Percentiles rank a stretch among this genome's conserved stretches.
Evolutionary conservation across 345 rosid species (phyloP).

Genomic region (Eutrema japonicum): DNA sequence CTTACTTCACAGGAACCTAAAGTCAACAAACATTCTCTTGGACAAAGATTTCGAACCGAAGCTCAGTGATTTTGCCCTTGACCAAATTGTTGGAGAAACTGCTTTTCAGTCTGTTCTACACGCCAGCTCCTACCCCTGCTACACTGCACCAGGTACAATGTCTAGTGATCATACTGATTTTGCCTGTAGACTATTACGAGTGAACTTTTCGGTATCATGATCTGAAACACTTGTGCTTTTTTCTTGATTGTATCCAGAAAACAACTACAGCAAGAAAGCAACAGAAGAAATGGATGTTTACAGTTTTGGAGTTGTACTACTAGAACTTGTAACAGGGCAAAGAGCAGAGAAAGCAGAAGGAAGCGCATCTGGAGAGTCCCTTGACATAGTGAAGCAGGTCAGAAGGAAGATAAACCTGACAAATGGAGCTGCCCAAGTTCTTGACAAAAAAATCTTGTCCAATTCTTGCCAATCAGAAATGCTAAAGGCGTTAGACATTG

Average conservation of each 20-base stretch:
- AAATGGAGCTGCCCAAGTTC: slow-evolving; percentile 69
- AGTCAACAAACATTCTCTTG: slow-evolving; percentile 77
- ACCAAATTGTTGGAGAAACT: slow-evolving; percentile 75
- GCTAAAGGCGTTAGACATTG: slow-evolving; percentile 73
- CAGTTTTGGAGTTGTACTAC: slow-evolving; percentile 82
- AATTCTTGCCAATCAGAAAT: slow-evolving; percentile 56
- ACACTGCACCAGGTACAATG: slow-evolving; percentile 73
- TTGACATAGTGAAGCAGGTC: slow-evolving; percentile 85
- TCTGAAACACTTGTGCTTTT: slow-evolving; percentile 5
- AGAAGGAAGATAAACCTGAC: slow-evolving; percentile 85
- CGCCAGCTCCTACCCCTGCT: slow-evolving; percentile 65
- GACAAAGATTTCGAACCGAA: slow-evolving; percentile 75
- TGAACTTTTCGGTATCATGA: not conserved
- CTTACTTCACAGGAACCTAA: slow-evolving; percentile 78
- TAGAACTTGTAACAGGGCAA: slow-evolving; percentile 82
- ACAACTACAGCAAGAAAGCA: slow-evolving; percentile 72
- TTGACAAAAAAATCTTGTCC: slow-evolving; percentile 65
- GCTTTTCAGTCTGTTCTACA: slow-evolving; percentile 68
- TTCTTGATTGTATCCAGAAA: slow-evolving; percentile 58
- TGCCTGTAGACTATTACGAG: not conserved
- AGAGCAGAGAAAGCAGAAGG: slow-evolving; percentile 74
- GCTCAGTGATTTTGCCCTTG: slow-evolving; percentile 79
- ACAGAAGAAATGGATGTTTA: slow-evolving; percentile 87
- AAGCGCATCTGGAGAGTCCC: slow-evolving; percentile 51
- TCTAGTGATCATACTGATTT: slow-evolving; percentile 12